Evolutionary conservation across 2,329 filamentous ascomycete species (phyloP), one percentile per base, ranked within the genome.

Genomic region (Apiospora hydei): DNA sequence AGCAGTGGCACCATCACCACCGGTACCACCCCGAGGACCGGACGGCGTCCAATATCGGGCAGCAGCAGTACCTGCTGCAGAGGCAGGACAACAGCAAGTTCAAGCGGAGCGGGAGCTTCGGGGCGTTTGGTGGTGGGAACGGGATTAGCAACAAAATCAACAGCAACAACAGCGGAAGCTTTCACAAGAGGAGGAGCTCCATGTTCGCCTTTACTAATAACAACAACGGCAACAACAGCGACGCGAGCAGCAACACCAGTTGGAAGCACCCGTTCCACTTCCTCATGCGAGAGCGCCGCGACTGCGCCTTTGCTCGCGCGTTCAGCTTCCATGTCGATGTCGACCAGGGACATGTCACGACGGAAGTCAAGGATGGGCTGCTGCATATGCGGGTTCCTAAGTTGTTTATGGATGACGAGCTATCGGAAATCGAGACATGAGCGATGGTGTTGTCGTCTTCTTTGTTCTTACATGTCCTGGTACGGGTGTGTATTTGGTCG

Each of bases 171-270:
- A n/a, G n/a, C 49, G n/a, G n/a, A 10, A 53, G 49, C 24, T 53
- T 53, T 24, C 24, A 53, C n/a, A 53, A 61, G 53, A 38, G 53
- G 53, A 61, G 53, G 53, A 61, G 53, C 53, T 38, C 30, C 53
- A 61, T 61, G 53, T 61, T 61, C 53, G 21, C 6, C 53, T 61
- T 61, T 16, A 10, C 16, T 30, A 61, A 30, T 16, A 21, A 10
- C 16, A 34, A 21, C 0, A 14, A 10, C 18, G 57, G 18, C 2
- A 26, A 4, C 11, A 13, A 10, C 34, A 64, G 57, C 34, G 34
- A 41, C 18, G 53, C 21, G n/a, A 51, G 49, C 11, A 61, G 53
- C 46, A 49, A 11, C 7, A 49, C 21, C 18, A 38, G 30, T 16
- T 61, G 53, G 53, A 61, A 61, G 18, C 53, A 61, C 53, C 53